These are phyloP conservation scores for Bondarzewia mesenterica DNA, from an alignment of 1,284 basidiomycete genomes.

Conservation along the genomic window DNA sequence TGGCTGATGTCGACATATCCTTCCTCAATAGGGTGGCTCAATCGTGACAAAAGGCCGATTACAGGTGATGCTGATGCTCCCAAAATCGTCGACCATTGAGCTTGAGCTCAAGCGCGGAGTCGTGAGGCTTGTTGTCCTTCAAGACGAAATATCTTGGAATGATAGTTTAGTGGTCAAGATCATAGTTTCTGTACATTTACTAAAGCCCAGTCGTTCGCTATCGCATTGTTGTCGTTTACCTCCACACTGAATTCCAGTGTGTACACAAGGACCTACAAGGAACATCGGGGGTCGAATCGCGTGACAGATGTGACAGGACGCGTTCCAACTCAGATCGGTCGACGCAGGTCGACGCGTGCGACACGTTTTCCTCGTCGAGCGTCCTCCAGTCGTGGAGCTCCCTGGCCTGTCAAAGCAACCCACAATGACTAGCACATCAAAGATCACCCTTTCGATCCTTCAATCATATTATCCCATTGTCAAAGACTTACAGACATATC, in stretches of 20 bases:
- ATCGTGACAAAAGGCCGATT: conserved; percentile 2
- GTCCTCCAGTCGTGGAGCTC: not conserved
- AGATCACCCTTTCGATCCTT: conserved; percentile 14
- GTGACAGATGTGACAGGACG: not conserved
- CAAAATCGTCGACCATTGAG: too few species aligned
- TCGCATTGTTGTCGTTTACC: too few species aligned
- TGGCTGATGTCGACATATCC: too few species aligned
- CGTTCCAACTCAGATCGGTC: not conserved
- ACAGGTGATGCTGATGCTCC: not conserved
- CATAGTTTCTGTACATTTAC: too few species aligned
- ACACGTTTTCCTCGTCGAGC: too few species aligned
- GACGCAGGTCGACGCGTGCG: too few species aligned
- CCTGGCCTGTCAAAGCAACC: not conserved
- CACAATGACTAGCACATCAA: not conserved
- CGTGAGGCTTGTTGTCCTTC: too few species aligned
- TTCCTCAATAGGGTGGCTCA: conserved; percentile 1
- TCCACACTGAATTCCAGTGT: too few species aligned
- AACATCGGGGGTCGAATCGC: not conserved
- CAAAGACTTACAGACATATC: conserved; percentile 32
- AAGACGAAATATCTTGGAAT: too few species aligned
- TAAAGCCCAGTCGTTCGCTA: too few species aligned
- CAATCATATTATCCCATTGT: conserved; percentile 33
- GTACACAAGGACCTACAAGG: not conserved
- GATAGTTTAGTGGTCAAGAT: too few species aligned
- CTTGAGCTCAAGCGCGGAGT: too few species aligned